phyloP scores from a whole-genome alignment of 2,329 filamentous ascomycete genomes.

The Furcasterigmium sp. region DNA sequence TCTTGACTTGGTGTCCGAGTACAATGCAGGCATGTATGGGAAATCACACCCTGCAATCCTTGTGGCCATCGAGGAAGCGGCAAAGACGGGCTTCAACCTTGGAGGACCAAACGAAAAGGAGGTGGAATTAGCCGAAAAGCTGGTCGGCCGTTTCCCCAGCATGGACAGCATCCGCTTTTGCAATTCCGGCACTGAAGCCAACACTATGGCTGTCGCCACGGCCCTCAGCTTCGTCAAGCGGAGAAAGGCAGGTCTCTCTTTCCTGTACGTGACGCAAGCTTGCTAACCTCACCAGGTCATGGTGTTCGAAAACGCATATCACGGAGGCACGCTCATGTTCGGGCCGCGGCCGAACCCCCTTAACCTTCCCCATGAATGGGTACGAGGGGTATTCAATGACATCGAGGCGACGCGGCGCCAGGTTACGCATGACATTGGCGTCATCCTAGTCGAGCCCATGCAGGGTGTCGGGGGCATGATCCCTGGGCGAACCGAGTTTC shows the following conservation, averaged over 20 bases:
- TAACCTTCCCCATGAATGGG: conserved; percentile 48
- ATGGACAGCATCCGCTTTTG: conserved; percentile 55
- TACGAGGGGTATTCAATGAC: conserved; percentile 60
- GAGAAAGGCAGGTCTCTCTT: conserved; percentile 31
- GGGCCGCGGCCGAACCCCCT: conserved; percentile 24
- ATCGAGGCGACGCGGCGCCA: conserved; percentile 38
- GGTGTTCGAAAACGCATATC: conserved; percentile 46
- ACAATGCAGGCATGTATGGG: conserved; percentile 60
- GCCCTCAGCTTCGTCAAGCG: conserved; percentile 41
- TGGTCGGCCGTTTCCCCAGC: conserved; percentile 45
- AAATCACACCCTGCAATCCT: conserved; percentile 55
- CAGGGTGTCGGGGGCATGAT: conserved; percentile 59
- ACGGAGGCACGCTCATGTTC: conserved; percentile 39
- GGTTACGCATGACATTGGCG: conserved; percentile 44
- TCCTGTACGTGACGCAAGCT: neutral
- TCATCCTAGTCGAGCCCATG: conserved; percentile 62
- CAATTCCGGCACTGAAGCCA: conserved; percentile 64
- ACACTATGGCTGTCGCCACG: conserved; percentile 51
- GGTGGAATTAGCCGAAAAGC: conserved; percentile 39
- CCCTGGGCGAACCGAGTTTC: conserved; percentile 42
- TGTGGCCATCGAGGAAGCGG: conserved; percentile 36
- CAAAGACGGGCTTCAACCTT: conserved; percentile 47
- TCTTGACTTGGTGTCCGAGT: conserved; percentile 57
- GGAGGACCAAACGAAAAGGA: conserved; percentile 50
- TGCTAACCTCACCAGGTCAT: conserved; percentile 16